These are phyloP conservation scores for Naematelia aurantialba DNA, from an alignment of 768 basidiomycete genomes.

Conservation along the genomic window DNA sequence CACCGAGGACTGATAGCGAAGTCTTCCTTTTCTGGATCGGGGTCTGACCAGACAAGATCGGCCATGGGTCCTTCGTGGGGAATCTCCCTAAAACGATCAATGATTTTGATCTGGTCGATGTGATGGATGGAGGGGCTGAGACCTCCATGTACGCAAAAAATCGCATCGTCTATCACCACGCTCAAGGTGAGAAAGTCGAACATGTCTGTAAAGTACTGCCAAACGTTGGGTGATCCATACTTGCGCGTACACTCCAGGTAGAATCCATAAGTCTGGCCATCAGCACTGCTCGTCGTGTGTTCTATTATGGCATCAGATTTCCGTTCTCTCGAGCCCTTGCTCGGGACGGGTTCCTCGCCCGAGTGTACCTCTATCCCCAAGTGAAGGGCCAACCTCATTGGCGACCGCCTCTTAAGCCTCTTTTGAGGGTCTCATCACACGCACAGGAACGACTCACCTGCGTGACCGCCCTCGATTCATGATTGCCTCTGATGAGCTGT, in stretches of 20 bases:
- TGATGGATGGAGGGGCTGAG: slow-evolving; percentile 97
- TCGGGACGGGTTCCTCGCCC: slow-evolving; percentile 32
- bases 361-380: slow-evolving; percentile 31
- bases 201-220: slow-evolving; percentile 99
- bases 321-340: slow-evolving; percentile 40
- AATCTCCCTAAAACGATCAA: slow-evolving; percentile 98
- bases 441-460: slow-evolving; percentile 64
- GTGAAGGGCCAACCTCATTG: slow-evolving; percentile 22
- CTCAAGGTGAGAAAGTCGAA: slow-evolving; percentile 97
- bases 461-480: slow-evolving; percentile 95
- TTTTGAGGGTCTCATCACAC: slow-evolving; percentile 43
- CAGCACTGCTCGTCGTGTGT: slow-evolving; percentile 18
- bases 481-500: slow-evolving; percentile 94
- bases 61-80: slow-evolving; percentile 99
- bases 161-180: slow-evolving; percentile 96
- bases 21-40: slow-evolving; percentile 97
- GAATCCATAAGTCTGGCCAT: slow-evolving; percentile 88
- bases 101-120: slow-evolving; percentile 98
- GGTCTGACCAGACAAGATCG: slow-evolving; percentile 99
- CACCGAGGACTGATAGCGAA: slow-evolving; percentile 98
- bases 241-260: slow-evolving; percentile 98
- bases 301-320: slow-evolving; percentile 34
- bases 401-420: slow-evolving; percentile 41
- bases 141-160: slow-evolving; percentile 99
- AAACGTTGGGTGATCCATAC: slow-evolving; percentile 91